Conservation (phyloP, 306 rosid species). For the Vicia villosa region DNA sequence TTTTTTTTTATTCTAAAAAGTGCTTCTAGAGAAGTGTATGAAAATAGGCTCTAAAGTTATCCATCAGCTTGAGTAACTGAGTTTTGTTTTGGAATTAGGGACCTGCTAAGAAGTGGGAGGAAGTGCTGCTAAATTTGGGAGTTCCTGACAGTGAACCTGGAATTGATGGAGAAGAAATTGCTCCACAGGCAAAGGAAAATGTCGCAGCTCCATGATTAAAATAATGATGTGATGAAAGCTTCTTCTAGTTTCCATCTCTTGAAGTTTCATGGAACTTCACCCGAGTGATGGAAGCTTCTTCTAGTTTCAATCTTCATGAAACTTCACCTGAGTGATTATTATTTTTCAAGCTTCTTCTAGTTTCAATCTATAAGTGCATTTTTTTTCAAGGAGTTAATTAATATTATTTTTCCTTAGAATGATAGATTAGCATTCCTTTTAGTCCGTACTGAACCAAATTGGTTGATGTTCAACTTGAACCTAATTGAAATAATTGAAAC, state of each 20-base stretch:
- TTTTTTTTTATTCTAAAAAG: neutral
- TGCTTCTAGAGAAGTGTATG: neutral
- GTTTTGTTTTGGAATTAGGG: slow-evolving; percentile 44
- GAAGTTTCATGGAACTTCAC: slow-evolving; percentile 22
- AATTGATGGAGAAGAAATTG: slow-evolving; percentile 68
- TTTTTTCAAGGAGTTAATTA: slow-evolving; percentile 2
- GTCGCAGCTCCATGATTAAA: slow-evolving; percentile 61
- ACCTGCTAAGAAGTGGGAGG: slow-evolving; percentile 86
- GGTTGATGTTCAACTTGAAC: too few relatives aligned
- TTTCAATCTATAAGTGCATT: slow-evolving; percentile 6
- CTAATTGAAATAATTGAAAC: too few relatives aligned
- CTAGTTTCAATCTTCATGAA: too few relatives aligned
- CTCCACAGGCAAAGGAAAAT: slow-evolving; percentile 78
- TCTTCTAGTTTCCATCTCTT: slow-evolving; percentile 2
- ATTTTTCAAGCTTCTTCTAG: too few relatives aligned
- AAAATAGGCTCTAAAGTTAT: neutral
- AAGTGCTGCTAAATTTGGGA: slow-evolving; percentile 59
- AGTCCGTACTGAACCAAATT: too few relatives aligned
- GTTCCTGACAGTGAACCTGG: slow-evolving; percentile 66
- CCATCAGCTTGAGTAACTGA: slow-evolving; percentile 4
- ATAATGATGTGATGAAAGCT: slow-evolving; percentile 19
- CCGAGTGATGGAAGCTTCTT: neutral
- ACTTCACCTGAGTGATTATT: too few relatives aligned
- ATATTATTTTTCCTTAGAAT: slow-evolving; percentile 5
- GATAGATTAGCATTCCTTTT: neutral